Evolutionary conservation across 2,329 filamentous ascomycete genomes (phyloP), one percentile per base, ranked within the genome.

Genomic region (Hyphodiscus sp.): DNA sequence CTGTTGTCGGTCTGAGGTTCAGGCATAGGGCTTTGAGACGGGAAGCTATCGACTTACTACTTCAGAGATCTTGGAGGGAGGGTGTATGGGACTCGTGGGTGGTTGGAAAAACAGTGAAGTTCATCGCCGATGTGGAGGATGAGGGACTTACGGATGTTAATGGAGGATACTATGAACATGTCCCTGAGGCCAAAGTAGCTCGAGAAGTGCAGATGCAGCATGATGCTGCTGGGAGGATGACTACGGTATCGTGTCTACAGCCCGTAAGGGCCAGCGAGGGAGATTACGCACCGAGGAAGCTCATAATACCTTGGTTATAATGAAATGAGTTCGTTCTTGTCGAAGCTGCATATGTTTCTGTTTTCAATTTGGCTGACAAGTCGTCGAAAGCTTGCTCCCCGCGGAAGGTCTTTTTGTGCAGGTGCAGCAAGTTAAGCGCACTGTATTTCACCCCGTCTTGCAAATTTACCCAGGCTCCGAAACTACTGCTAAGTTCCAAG

Each of bases 1-100:
- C 29, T 8, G 29, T 33, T 33, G 29, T 33, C 29, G 29, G 29
- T 13, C 29, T 33, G 29, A 33, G 29, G 15, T 50, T 29, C 15
- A 20, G 48, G 29, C 48, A 50, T n/a, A 8, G 48, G 16, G 19
- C 13, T 4, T 19, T 50, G 23, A 23, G 29, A 7, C 73, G 80
- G 18, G 76, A 79, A 58, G 82, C 83, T 15, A 82, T 85, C 46
- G 74, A 79, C 60, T 69, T 86, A 11, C 68, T 86, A 50, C 71
- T 74, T 50, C 80, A 76, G 60, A 81, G 79, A 61, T 75, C 80
- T 11, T 73, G 82, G 18, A 74, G 82, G 46, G 83, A 86, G 66
- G 82, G 79, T 30, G 81, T 86, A 74, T 86, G 83, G 83, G 82
- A 86, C 43, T 43, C 38, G 23, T 44, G 41, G 13, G 23, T 50